phyloP scores from a whole-genome alignment of 768 basidiomycete genomes.

The Lactarius trivialis region DNA sequence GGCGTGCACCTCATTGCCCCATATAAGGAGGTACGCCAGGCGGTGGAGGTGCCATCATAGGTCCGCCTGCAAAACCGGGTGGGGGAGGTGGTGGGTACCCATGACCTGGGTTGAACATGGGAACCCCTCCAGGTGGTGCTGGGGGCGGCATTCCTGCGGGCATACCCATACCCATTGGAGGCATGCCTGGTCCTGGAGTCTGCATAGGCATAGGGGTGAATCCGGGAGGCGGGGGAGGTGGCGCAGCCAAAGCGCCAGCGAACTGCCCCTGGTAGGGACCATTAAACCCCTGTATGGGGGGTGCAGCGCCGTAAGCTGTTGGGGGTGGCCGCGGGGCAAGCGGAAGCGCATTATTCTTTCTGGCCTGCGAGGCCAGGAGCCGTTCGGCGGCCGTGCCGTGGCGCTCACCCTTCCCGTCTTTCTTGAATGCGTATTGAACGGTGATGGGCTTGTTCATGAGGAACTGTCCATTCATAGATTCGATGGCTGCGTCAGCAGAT shows the following conservation, averaged over 20 bases:
- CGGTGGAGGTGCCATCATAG: slow-evolving; percentile 40
- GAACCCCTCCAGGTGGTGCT: slow-evolving; percentile 33
- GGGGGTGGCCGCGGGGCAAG: slow-evolving; percentile 70
- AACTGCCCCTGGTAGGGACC: slow-evolving; percentile 89
- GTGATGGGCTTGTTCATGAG: slow-evolving; percentile 97
- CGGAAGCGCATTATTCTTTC: slow-evolving; percentile 89
- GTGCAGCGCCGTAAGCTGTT: slow-evolving; percentile 61
- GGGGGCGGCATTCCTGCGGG: slow-evolving; percentile 8
- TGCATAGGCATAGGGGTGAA: slow-evolving; percentile 58
- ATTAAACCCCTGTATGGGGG: slow-evolving; percentile 63
- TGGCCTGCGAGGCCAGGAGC: slow-evolving; percentile 88
- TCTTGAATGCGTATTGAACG: slow-evolving; percentile 98
- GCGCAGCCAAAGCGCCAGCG: slow-evolving; percentile 69
- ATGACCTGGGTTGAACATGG: slow-evolving; percentile 39
- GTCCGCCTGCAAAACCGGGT: slow-evolving; percentile 52
- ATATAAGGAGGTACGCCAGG: slow-evolving; percentile 11
- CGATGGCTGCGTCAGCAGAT: slow-evolving; percentile 90
- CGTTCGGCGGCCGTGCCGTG: slow-evolving; percentile 98
- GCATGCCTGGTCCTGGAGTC: slow-evolving; percentile 26
- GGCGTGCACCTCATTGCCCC: slow-evolving; percentile 3
- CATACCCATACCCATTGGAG: slow-evolving; percentile 15
- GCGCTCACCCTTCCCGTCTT: slow-evolving; percentile 96
- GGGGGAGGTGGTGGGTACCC: slow-evolving; percentile 59
- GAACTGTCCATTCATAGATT: slow-evolving; percentile 96
- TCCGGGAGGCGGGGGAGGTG: slow-evolving; percentile 71